Conservation (phyloP, 2,329 filamentous ascomycete genomes). For the Emmonsiellopsis sp. region DNA sequence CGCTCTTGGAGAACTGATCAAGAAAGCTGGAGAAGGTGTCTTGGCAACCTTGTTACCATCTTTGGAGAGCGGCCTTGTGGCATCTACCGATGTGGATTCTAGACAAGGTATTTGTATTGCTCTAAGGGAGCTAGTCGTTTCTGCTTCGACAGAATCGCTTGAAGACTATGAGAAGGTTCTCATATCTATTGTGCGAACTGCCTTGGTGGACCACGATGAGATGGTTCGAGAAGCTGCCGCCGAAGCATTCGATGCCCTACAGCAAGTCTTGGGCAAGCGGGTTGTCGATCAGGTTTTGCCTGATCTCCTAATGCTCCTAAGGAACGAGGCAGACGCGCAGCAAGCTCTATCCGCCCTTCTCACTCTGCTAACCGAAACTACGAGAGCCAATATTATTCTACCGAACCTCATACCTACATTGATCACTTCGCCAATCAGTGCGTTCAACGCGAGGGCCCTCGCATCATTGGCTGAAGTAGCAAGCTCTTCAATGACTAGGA, state of each 20-base stretch:
- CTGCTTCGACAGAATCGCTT: slow-evolving; percentile 76
- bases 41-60: slow-evolving; percentile 80
- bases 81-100: slow-evolving; percentile 80
- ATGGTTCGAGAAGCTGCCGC: slow-evolving; percentile 93
- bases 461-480: slow-evolving; percentile 90
- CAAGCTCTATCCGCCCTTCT: slow-evolving; percentile 88
- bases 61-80: slow-evolving; percentile 81
- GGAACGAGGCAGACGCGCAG: slow-evolving; percentile 75
- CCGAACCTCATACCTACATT: slow-evolving; percentile 93
- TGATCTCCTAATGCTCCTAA: slow-evolving; percentile 79
- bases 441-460: slow-evolving; percentile 89
- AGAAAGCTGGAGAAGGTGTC: slow-evolving; percentile 91
- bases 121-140: slow-evolving; percentile 82
- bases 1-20: slow-evolving; percentile 88
- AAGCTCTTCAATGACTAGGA: slow-evolving; percentile 78
- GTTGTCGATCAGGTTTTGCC: slow-evolving; percentile 93
- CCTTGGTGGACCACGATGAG: slow-evolving; percentile 77
- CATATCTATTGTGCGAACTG: slow-evolving; percentile 86
- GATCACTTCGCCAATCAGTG: slow-evolving; percentile 77
- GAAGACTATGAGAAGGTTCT: slow-evolving; percentile 93
- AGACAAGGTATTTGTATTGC: slow-evolving; percentile 97
- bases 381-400: slow-evolving; percentile 89
- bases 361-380: slow-evolving; percentile 86
- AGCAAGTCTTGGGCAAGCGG: slow-evolving; percentile 86
- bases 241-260: slow-evolving; percentile 91